These are phyloP conservation scores for Leccinum incarnatum DNA, from an alignment of 768 basidiomycete species.

Conservation along the genomic window DNA sequence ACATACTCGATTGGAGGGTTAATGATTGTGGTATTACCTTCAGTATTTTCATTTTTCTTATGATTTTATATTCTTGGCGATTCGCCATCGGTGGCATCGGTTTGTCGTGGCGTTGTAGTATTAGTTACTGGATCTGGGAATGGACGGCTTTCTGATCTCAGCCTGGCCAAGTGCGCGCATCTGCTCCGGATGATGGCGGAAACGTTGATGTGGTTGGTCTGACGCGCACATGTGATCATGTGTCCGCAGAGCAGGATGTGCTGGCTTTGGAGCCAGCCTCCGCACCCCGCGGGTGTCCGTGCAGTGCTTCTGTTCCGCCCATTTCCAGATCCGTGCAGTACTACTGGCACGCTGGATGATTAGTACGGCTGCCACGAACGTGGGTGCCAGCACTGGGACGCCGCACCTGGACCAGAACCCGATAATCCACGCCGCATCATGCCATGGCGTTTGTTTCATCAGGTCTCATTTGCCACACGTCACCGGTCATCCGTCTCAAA, in stretches of 20 bases:
- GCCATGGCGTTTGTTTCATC: background rate
- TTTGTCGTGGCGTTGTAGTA: constrained; percentile 30
- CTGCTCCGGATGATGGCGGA: background rate
- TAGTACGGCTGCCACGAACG: constrained; percentile 1
- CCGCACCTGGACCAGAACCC: background rate
- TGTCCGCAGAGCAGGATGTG: background rate
- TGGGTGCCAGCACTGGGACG: background rate
- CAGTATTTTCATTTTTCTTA: constrained; percentile 20
- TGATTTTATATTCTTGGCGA: constrained; percentile 31
- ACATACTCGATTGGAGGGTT: constrained; percentile 31
- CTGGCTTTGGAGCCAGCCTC: background rate
- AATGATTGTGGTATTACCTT: constrained; percentile 29
- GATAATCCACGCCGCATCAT: constrained; percentile 4
- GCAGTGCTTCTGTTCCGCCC: constrained; percentile 11
- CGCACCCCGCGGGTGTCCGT: constrained; percentile 11
- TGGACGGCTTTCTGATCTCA: background rate
- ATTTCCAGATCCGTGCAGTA: constrained; percentile 22
- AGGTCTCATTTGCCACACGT: constrained; percentile 5
- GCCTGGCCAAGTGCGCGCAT: background rate
- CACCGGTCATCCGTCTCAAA: background rate
- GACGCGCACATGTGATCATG: background rate
- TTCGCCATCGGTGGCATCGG: constrained; percentile 30
- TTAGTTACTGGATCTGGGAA: constrained; percentile 13
- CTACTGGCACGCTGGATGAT: background rate
- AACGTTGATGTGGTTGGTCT: background rate